Evolutionary conservation across 2,329 filamentous ascomycete species (phyloP), one percentile per base, ranked within the genome.

Genomic region (Xylaria multiplex): DNA sequence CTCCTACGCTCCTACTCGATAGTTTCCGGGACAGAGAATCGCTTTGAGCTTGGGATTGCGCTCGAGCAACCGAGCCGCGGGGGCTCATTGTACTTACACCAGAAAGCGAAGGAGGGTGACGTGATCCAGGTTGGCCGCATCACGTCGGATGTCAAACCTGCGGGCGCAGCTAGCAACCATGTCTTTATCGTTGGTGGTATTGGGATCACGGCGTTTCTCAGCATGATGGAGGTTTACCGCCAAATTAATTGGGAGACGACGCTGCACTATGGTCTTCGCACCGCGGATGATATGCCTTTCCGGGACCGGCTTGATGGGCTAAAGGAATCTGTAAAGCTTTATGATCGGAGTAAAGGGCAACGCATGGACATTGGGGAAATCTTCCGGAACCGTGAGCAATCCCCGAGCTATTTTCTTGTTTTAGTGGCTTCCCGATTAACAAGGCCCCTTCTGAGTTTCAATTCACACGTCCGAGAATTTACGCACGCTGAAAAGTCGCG

Each of bases 141-240:
- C 35, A 86, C 83, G 0, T 73, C 77, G 0, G 84, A 82, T 48
- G 81, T 88, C 27, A 81, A 81, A 1, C 75, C 82, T 1, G 79
- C 78, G 0, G 73, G 65, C 2, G 77, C 81, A 0, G 85, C 85
- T 7, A 86, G 85, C 68, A 81, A 85, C 56, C 88, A 90, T 68
- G 80, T 91, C 45, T 86, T 90, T 71, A 84, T 91, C 35, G 87
- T 83, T 0, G 89, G 86, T 9, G 89, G 89, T 0, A 87, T 91
- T 35, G 89, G 89, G 0, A 85, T 91, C 67, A 91, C 89, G 1
- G 89, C 89, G 0, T 91, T 91, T 68, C 72, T 91, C 8, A 71
- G 79, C 0, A 78, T 87, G 27, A 72, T 86, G 2, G 77, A 83
- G 55, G 59, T 35, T 1, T 81, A 82, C 65, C 73, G 77, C 16